Evolutionary conservation across 108 stramenopile genomes (phyloP), one percentile per base, ranked within the genome.

Genomic region (Cyclostephanos tholiformis): DNA sequence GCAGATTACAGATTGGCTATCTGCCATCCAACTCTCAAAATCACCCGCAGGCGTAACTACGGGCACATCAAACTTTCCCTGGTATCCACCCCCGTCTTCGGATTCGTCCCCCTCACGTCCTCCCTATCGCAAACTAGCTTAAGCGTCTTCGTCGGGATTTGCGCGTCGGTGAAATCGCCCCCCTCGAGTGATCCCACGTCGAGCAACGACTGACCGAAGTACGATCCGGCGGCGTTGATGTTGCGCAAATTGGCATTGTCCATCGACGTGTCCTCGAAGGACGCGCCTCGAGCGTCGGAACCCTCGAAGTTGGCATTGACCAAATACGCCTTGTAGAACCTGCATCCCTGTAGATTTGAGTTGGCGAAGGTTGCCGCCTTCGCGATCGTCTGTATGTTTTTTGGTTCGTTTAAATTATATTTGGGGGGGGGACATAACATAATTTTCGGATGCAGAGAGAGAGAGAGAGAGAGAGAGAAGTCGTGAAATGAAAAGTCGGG

Each of bases 31-130:
- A n/a, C n/a, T n/a, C n/a, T n/a, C n/a, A n/a, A n/a, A n/a, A n/a
- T n/a, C n/a, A n/a, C n/a, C n/a, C n/a, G n/a, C n/a, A n/a, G n/a
- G n/a, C n/a, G n/a, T n/a, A n/a, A 46, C 53, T 55, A 55, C 65
- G 75, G 71, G 71, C 97, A 98, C 87, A 97, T 92, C 20, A 96
- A 77, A 73, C 83, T 84, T 8, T 98, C 97, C 63, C 93, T 76
- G 3, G 97, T 98, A 74, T 96, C 95, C 9, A 79, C 92, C n/a
- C 94, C 94, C 11, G 97, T 96, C 1, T 71, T 77, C 4, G 95
- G 93, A 77, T 98, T 97, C 43, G 88, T 94, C 8, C 95, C 97
- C 71, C 88, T 95, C 36, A 92, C 90, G 83, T 92, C 94, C 0
- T 78, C 79, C 30, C 94, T 66, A 29, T 88, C 82, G 69, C 94